These are phyloP conservation scores for Talaromyces piceae DNA, from an alignment of 2,329 filamentous ascomycete genomes.

Conservation along the genomic window DNA sequence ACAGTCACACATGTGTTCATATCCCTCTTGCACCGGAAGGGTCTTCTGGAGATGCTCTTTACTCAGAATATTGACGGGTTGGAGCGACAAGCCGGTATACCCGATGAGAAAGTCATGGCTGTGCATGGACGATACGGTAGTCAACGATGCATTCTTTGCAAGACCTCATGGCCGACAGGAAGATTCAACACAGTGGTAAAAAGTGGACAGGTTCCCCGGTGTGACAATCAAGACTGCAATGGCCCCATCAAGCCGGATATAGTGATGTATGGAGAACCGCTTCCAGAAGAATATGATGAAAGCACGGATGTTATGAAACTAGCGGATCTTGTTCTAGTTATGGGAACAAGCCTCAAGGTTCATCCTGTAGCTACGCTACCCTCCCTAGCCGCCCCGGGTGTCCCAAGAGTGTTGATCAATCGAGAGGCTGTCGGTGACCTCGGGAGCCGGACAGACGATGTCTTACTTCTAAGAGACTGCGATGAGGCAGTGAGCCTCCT, in stretches of 20 bases:
- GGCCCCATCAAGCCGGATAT: constrained; percentile 80
- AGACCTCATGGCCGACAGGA: constrained; percentile 56
- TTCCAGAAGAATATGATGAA: constrained; percentile 54
- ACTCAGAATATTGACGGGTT: constrained; percentile 91
- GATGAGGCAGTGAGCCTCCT: constrained; percentile 66
- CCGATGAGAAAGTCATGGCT: constrained; percentile 65
- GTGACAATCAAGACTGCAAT: constrained; percentile 50
- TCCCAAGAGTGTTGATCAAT: constrained; percentile 73
- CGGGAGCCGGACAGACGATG: constrained; percentile 67
- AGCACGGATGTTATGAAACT: constrained; percentile 42
- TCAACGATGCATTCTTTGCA: constrained; percentile 78
- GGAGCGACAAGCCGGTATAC: constrained; percentile 73
- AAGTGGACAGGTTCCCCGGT: constrained; percentile 60
- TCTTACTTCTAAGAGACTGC: constrained; percentile 66
- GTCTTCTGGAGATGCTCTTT: constrained; percentile 70
- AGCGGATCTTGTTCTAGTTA: constrained; percentile 65
- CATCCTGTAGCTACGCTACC: constrained; percentile 74
- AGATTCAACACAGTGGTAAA: constrained; percentile 61
- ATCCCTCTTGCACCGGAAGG: constrained; percentile 63
- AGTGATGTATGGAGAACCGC: constrained; percentile 71
- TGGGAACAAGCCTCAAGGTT: constrained; percentile 73
- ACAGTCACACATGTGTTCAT: constrained; percentile 82
- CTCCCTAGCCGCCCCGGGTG: constrained; percentile 46
- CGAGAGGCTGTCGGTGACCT: constrained; percentile 66
- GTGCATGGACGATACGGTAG: constrained; percentile 81